Conservation (phyloP, 1,139 yeast genomes). For the Taphrina wiesneri region DNA sequence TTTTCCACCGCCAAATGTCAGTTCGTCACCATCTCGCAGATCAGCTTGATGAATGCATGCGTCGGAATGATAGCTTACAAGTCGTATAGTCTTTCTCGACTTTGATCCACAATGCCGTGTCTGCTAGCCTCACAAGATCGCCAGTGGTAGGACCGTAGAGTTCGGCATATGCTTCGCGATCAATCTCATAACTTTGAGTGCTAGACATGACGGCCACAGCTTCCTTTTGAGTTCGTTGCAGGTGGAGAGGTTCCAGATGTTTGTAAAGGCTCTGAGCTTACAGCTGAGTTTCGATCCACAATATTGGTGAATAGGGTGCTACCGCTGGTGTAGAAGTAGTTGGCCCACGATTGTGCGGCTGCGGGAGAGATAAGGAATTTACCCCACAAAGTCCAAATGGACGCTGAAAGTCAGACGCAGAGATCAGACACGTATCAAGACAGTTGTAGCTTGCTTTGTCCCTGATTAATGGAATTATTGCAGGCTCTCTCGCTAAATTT, state of each 20-base stretch:
- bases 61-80: neutral
- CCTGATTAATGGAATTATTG: too few relatives aligned
- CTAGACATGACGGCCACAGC: neutral
- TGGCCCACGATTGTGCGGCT: neutral
- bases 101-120: conserved; percentile 33
- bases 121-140: conserved; percentile 35
- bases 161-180: conserved; percentile 33
- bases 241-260: too few relatives aligned
- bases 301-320: too few relatives aligned
- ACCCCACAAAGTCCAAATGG: neutral
- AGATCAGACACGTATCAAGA: too few relatives aligned
- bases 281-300: too few relatives aligned
- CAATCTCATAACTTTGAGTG: conserved; percentile 11
- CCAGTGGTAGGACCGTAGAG: conserved; percentile 36
- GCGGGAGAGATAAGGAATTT: neutral
- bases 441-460: too few relatives aligned
- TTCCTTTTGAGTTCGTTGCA: neutral
- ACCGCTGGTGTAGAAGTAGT: too few relatives aligned
- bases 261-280: too few relatives aligned
- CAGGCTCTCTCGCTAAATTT: too few relatives aligned
- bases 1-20: conserved; percentile 37
- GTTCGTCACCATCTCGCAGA: conserved; percentile 33
- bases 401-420: too few relatives aligned
- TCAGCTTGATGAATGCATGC: neutral
- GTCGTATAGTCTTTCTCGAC: conserved; percentile 36